Evolutionary conservation across 768 basidiomycete genomes (phyloP), one percentile per base, ranked within the genome.

Genomic region (Pluteus cervinus): DNA sequence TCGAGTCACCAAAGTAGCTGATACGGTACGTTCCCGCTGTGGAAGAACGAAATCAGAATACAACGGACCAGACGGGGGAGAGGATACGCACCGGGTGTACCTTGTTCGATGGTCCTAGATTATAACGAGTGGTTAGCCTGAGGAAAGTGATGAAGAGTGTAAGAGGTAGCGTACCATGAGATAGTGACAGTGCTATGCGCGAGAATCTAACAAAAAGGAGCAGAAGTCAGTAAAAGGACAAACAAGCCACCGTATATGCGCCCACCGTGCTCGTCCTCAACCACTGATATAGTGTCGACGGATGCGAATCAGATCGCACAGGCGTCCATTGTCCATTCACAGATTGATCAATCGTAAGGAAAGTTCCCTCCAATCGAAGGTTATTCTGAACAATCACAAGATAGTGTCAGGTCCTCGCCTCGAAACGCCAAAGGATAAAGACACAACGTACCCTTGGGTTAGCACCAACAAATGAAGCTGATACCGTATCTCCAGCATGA

Each of bases 291-390:
- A 65, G 68, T 1, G 85, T 86, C 4, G 81, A 86, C 21, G 83
- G 83, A 54, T 87, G 85, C 14, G 86, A 86, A 57, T 89, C 86
- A 10, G 81, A 77, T 36, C 77, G 68, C 23, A 81, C 73, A 1
- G 68, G 52, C 41, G 42, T 60, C 84, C 82, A 88, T 36, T 60
- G 54, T 20, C 63, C 67, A 11, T 61, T 51, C 5, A 66, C 57
- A 23, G 68, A 55, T 35, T 64, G 69, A 41, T 87, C 81, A 26
- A 88, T 71, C 1, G 69, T 74, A 29, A 88, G 60, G 67, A 83
- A 87, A 1, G 84, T 86, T 29, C 67, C 69, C 49, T 86, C 84
- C 8, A 87, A 65, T 16, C 76, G 74, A 22, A 86, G 69, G 50
- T 88, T 87, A 49, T 89, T 89, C 83, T 86, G 44, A 21, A 32